These are phyloP conservation scores for Volvox carteri DNA, from an alignment of 163 green algal genomes.

Conservation along the genomic window DNA sequence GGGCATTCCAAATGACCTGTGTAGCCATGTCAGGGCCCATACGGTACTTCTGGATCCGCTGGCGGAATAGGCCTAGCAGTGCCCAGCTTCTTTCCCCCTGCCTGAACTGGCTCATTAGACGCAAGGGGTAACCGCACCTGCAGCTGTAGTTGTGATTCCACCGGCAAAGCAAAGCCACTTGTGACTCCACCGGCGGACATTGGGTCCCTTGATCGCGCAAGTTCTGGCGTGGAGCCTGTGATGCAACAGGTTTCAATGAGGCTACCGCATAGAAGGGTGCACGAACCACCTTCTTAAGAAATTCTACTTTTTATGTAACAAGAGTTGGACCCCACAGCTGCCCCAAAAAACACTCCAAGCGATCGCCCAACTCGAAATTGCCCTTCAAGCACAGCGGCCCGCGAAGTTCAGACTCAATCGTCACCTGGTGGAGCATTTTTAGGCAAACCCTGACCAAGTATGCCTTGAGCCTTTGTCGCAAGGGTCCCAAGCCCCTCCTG, in stretches of 20 bases:
- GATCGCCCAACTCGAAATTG: no score
- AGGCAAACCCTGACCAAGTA: neutral
- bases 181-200: neutral
- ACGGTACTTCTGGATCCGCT: neutral
- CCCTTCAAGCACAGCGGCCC: no score
- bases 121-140: neutral
- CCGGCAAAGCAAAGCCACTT: neutral
- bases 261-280: no score
- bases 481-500: conserved; percentile 38
- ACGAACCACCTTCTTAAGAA: no score
- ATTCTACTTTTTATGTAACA: no score
- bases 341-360: no score
- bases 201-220: neutral
- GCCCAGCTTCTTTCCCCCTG: neutral
- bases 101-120: no score
- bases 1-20: no score
- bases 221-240: neutral
- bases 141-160: neutral
- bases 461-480: conserved; percentile 17
- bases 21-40: no score
- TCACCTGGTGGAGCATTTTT: conserved; percentile 17
- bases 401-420: neutral
- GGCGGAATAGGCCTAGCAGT: neutral
- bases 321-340: no score
- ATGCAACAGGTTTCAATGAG: conserved; percentile 2